phyloP scores from a whole-genome alignment of 371 early-diverging fungal species.

The Circinella umbellata region DNA sequence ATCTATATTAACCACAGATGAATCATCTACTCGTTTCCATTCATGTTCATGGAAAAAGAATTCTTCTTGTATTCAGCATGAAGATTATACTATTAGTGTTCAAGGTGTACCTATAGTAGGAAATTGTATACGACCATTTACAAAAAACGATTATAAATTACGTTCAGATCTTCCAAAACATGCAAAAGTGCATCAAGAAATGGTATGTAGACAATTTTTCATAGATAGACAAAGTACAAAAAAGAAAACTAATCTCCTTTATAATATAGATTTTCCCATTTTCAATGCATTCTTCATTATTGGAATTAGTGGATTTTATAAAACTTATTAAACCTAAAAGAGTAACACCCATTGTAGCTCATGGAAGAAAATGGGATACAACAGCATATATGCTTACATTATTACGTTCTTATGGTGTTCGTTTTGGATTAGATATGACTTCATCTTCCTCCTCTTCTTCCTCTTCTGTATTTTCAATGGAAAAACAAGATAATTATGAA shows the following conservation, averaged over 20 bases:
- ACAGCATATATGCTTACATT: constrained; percentile 4
- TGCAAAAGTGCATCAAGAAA: background rate
- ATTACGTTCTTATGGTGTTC: constrained; percentile 9
- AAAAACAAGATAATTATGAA: background rate
- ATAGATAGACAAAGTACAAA: too few species aligned
- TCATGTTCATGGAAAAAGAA: constrained; percentile 20
- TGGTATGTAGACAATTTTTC: constrained; percentile 16
- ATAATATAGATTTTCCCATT: constrained; percentile 24
- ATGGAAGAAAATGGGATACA: constrained; percentile 16
- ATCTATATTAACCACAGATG: constrained; percentile 20
- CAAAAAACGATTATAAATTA: constrained; percentile 1
- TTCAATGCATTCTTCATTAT: constrained; percentile 30
- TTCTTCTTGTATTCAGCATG: background rate
- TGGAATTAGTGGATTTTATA: constrained; percentile 21
- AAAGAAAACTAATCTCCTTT: background rate
- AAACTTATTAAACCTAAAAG: constrained; percentile 17
- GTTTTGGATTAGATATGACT: background rate
- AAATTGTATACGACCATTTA: background rate
- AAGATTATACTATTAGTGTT: constrained; percentile 9
- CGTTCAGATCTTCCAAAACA: constrained; percentile 19
- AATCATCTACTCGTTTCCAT: constrained; percentile 24
- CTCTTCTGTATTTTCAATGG: background rate
- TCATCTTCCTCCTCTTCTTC: background rate
- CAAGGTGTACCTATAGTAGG: constrained; percentile 9
- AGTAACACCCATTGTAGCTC: constrained; percentile 29